Percentiles rank a stretch among this genome's conserved stretches.
phyloP scores from a whole-genome alignment of 495 filamentous ascomycete species.

The Cercophora samala region DNA sequence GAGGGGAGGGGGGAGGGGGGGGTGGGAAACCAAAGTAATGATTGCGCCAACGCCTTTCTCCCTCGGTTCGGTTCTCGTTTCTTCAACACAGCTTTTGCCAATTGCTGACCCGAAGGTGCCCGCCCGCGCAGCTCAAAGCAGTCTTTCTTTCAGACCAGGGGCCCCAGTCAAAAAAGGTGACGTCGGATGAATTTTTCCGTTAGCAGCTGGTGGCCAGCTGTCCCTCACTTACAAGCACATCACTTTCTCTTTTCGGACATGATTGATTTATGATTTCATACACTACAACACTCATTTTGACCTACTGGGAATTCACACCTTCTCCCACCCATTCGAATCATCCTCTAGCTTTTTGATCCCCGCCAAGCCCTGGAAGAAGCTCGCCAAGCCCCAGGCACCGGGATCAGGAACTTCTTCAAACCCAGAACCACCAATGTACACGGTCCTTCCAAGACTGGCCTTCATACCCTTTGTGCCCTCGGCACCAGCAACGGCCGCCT shows the following conservation, averaged over 20 bases:
- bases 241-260: not conserved
- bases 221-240: not conserved
- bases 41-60: slow-evolving; percentile 1
- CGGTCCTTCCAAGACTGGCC: slow-evolving; percentile 79
- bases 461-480: slow-evolving; percentile 87
- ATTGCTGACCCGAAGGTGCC: slow-evolving; percentile 22
- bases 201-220: slow-evolving; percentile 7
- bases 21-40: not conserved
- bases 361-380: slow-evolving; percentile 76
- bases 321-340: slow-evolving; percentile 20
- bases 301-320: slow-evolving; percentile 13
- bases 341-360: slow-evolving; percentile 34
- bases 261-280: not conserved
- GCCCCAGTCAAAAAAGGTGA: slow-evolving; percentile 9
- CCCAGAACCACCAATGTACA: slow-evolving; percentile 86
- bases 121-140: slow-evolving; percentile 10
- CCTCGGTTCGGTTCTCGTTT: not conserved
- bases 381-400: slow-evolving; percentile 78
- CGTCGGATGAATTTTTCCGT: slow-evolving; percentile 9
- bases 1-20: not conserved
- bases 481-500: slow-evolving; percentile 70
- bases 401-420: slow-evolving; percentile 85
- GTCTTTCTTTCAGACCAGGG: not conserved
- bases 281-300: not conserved
- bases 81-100: slow-evolving; percentile 17